Evolutionary conservation across 1,139 yeast species (phyloP), one percentile per base, ranked within the genome.

Genomic region (Suhomyces ambrosiae): DNA sequence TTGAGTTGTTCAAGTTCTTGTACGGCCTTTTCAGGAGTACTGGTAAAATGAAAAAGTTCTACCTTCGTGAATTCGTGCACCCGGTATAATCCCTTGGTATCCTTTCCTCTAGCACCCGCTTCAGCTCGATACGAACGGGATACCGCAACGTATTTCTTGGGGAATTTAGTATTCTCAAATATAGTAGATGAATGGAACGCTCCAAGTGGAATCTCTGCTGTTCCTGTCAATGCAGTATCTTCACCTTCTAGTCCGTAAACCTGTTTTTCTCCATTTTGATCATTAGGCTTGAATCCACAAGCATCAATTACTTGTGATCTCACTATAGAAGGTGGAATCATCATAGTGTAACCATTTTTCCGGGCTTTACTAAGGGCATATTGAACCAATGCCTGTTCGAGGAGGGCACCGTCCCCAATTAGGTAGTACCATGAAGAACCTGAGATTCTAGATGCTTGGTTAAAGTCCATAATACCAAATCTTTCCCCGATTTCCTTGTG

Each of bases 31-130:
- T 67, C 71, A 46, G 71, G 48, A 19, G 63, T 54, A 43, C 83
- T 61, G 44, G 85, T 63, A 85, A 95, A 92, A 33, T 86, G 84
- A 54, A 92, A 92, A 37, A 94, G 65, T 59, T 94, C 99, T 1
- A 92, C 95, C 57, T 94, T 94, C n/a, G 96, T 87, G 58, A 94
- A 94, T 63, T 94, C 99, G 55, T 94, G 99, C 10, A 94, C 97
- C 37, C 99, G 69, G 53, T 92, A 94, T 2, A 94, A 68, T 0
- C 99, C 99, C 52, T 82, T 81, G 0, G 97, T 88, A 48, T 89
- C 97, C 48, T 78, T 79, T 1, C 99, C 99, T 42, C 96, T 76
- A 2, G 98, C 94, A 2, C 98, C 98, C 0, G 98, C 98, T 58
- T 94, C 99, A 0, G 97, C 96, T 46, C 99, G 73, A 56, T 82